These are phyloP conservation scores for Sporothrix sp. DNA, from an alignment of 2,329 filamentous ascomycete genomes.

Conservation along the genomic window DNA sequence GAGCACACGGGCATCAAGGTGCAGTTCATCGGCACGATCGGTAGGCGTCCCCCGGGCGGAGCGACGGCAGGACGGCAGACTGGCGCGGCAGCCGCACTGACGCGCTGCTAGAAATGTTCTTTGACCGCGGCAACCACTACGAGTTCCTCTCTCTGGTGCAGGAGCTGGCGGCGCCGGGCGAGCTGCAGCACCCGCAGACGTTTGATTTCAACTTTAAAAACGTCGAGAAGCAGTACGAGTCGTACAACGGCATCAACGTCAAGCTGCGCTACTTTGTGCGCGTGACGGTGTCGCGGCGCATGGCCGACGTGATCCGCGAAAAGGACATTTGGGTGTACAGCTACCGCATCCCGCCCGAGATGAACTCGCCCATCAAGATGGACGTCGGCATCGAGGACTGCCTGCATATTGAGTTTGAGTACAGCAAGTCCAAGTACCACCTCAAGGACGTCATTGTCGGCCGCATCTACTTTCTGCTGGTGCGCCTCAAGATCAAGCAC, in stretches of 20 bases:
- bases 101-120: slow-evolving; percentile 82
- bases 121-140: slow-evolving; percentile 97
- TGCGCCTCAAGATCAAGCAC: slow-evolving; percentile 97
- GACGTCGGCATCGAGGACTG: slow-evolving; percentile 99
- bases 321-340: slow-evolving; percentile 99
- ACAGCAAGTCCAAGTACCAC: slow-evolving; percentile 98
- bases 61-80: background rate
- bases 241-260: slow-evolving; percentile 99
- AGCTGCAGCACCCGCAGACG: slow-evolving; percentile 96
- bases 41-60: slow-evolving; percentile 36
- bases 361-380: slow-evolving; percentile 99
- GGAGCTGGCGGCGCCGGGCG: slow-evolving; percentile 90
- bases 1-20: slow-evolving; percentile 99
- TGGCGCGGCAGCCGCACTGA: background rate
- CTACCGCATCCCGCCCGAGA: slow-evolving; percentile 95
- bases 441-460: slow-evolving; percentile 98
- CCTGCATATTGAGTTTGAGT: slow-evolving; percentile 98
- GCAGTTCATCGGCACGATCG: slow-evolving; percentile 97
- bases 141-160: slow-evolving; percentile 96
- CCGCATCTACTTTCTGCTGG: slow-evolving; percentile 94
- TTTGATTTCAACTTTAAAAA: slow-evolving; percentile 99
- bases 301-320: slow-evolving; percentile 96
- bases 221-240: slow-evolving; percentile 99
- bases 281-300: slow-evolving; percentile 89
- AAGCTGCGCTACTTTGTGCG: slow-evolving; percentile 97